phyloP scores from a whole-genome alignment of 148 eudicot species.

The Camellia japonica region DNA sequence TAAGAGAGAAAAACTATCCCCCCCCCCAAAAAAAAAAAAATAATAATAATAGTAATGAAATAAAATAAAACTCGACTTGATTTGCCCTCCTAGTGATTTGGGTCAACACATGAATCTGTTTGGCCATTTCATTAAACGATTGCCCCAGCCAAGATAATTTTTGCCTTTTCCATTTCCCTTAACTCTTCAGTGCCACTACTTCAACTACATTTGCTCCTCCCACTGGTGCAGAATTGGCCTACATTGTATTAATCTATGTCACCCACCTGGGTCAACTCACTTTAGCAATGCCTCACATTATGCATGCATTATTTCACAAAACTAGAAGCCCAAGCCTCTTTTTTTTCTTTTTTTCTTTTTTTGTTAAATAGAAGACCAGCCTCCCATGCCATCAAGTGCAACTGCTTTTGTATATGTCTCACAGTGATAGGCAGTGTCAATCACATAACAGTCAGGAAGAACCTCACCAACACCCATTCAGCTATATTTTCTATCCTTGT shows the following conservation, averaged over 20 bases:
- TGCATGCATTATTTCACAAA: not conserved
- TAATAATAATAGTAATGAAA: not conserved
- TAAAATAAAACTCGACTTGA: not conserved
- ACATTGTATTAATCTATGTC: slow-evolving; percentile 1
- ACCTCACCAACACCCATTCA: not conserved
- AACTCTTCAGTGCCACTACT: not conserved
- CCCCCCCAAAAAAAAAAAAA: not conserved
- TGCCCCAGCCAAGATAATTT: not conserved
- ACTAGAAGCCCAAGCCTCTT: not conserved
- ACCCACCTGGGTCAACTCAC: not conserved
- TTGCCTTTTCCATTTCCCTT: not conserved
- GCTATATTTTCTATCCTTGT: not conserved
- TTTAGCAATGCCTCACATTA: slow-evolving; percentile 11
- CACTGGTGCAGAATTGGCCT: not conserved
- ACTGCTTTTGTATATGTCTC: not conserved
- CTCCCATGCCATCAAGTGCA: not conserved
- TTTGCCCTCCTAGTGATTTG: not conserved
- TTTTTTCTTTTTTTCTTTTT: too few species aligned
- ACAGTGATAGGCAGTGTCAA: not conserved
- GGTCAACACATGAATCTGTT: not conserved
- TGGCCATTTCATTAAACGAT: not conserved
- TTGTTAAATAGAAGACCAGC: not conserved
- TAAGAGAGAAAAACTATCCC: not conserved
- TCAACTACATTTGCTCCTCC: not conserved
- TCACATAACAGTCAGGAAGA: not conserved